Evolutionary conservation across 2,329 filamentous ascomycete species (phyloP).

Genomic region (Endoconidiophora laricicola): DNA sequence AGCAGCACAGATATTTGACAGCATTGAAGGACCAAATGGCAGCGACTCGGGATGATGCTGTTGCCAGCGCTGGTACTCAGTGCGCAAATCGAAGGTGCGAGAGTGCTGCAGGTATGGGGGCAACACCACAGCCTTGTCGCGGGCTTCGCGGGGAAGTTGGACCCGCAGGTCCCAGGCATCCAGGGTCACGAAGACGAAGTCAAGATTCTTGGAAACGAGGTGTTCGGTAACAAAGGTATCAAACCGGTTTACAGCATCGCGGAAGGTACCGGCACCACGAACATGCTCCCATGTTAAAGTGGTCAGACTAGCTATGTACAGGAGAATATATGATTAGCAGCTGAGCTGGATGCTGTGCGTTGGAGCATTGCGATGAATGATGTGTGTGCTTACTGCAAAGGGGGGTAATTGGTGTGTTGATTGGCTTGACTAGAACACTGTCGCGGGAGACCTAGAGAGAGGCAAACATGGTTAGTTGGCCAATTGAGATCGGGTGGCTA

Average conservation of each 20-base stretch:
- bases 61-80: constrained; percentile 97
- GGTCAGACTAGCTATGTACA: constrained; percentile 63
- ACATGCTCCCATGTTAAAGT: constrained; percentile 99
- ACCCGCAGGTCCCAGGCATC: constrained; percentile 98
- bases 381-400: constrained; percentile 62
- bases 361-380: constrained; percentile 9
- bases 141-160: constrained; percentile 89
- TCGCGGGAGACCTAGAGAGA: constrained; percentile 72
- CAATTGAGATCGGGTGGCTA: background rate
- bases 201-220: constrained; percentile 74
- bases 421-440: constrained; percentile 90
- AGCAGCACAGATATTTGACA: constrained; percentile 95
- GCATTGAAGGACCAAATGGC: constrained; percentile 85
- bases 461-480: background rate
- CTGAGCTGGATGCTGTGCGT: background rate
- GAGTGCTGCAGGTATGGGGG: constrained; percentile 96
- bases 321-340: constrained; percentile 6
- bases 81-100: constrained; percentile 87
- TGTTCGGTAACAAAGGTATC: constrained; percentile 88
- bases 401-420: constrained; percentile 97
- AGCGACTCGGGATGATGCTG: constrained; percentile 95
- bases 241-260: constrained; percentile 90
- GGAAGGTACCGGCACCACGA: constrained; percentile 89
- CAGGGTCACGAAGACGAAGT: constrained; percentile 96
- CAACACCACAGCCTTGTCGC: constrained; percentile 93